Conservation (phyloP, 2,329 filamentous ascomycete species). For the Botrytis tulipae region DNA sequence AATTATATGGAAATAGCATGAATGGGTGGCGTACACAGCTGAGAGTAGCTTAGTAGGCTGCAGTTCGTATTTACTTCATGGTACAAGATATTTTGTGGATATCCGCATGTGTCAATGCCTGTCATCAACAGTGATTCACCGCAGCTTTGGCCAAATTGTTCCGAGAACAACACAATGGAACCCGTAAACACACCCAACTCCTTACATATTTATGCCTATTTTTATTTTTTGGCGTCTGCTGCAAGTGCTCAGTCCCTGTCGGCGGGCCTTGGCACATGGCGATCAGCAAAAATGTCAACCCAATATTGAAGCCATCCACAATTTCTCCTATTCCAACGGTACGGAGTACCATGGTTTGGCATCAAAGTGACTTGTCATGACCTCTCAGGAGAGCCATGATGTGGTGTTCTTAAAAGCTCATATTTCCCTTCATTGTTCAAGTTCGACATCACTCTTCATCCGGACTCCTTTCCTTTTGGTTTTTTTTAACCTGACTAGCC, state of each 20-base stretch:
- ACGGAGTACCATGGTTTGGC: background rate
- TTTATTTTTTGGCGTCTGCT: background rate
- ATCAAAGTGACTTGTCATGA: background rate
- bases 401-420: background rate
- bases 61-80: background rate
- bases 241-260: background rate
- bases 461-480: background rate
- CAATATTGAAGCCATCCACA: background rate
- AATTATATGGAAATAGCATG: constrained; percentile 2
- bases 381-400: background rate
- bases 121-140: background rate
- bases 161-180: background rate
- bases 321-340: constrained; percentile 9
- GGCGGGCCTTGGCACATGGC: background rate
- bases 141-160: background rate
- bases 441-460: background rate
- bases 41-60: background rate
- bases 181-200: background rate
- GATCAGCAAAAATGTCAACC: background rate
- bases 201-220: background rate
- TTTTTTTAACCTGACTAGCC: background rate
- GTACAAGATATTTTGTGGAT: background rate
- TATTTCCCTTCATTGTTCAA: background rate
- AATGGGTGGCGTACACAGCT: constrained; percentile 15
- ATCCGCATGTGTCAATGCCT: background rate